These are phyloP conservation scores for Xylaria palmicola DNA, from an alignment of 495 filamentous ascomycete genomes.

Conservation along the genomic window DNA sequence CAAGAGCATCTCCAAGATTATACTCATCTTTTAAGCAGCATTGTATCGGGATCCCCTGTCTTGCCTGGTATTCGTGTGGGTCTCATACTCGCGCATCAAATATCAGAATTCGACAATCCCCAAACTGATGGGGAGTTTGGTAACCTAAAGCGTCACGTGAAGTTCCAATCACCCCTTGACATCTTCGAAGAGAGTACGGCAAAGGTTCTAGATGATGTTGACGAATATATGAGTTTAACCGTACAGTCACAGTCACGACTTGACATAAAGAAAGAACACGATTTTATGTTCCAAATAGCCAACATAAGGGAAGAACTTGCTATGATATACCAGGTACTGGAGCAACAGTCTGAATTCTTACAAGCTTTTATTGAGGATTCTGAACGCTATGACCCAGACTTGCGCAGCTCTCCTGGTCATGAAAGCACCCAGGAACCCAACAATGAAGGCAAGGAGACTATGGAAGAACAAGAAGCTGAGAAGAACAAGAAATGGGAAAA, in stretches of 20 bases:
- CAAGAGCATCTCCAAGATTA: no score
- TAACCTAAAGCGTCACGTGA: background rate
- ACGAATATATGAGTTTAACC: background rate
- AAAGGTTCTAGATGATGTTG: background rate
- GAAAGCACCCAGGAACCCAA: background rate
- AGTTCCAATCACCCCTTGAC: background rate
- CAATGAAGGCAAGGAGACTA: background rate
- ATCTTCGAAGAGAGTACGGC: background rate
- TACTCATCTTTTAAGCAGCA: no score
- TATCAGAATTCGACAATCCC: background rate
- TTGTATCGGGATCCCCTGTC: background rate
- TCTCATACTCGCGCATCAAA: background rate
- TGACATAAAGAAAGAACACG: background rate
- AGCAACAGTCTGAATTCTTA: constrained; percentile 1
- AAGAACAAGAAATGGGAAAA: no score
- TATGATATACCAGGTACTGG: constrained; percentile 5
- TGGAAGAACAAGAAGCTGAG: no score
- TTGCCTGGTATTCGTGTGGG: background rate
- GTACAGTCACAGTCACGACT: background rate
- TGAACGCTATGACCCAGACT: background rate
- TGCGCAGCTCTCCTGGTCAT: no score
- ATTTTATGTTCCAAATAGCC: background rate
- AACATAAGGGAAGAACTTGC: background rate
- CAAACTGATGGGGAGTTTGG: background rate
- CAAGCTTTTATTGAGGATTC: background rate